Evolutionary conservation across 345 rosid species (phyloP).

Genomic region (Punica granatum): DNA sequence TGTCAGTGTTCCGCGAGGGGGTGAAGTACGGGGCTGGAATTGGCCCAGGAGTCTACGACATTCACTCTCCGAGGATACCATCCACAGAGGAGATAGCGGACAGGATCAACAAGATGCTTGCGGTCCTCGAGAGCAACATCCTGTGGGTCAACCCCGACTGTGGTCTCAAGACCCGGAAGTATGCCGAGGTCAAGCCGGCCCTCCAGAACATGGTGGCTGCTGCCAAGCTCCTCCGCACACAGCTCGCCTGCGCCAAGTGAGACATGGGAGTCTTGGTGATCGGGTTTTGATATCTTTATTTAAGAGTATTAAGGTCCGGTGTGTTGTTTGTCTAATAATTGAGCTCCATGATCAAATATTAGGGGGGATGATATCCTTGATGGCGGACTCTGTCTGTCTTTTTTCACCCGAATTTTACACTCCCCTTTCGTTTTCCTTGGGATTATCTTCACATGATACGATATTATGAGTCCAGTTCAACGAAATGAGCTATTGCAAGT

Average conservation of each 20-base stretch:
- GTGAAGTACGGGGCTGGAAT: slow-evolving; percentile 96
- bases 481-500: too few relatives aligned
- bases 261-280: background rate
- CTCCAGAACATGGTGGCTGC: slow-evolving; percentile 86
- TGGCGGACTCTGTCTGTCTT: too few relatives aligned
- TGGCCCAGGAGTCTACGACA: slow-evolving; percentile 94
- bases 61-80: slow-evolving; percentile 97
- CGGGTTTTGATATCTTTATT: background rate
- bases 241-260: slow-evolving; percentile 86
- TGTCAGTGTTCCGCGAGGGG: slow-evolving; percentile 96
- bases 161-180: slow-evolving; percentile 92
- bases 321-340: background rate
- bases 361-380: too few relatives aligned
- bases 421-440: too few relatives aligned
- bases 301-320: background rate
- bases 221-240: slow-evolving; percentile 79
- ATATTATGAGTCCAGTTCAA: too few relatives aligned
- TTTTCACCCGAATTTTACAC: too few relatives aligned
- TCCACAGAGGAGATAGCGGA: slow-evolving; percentile 88
- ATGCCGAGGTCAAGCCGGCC: slow-evolving; percentile 86
- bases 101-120: slow-evolving; percentile 93
- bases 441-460: too few relatives aligned
- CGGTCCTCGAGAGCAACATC: slow-evolving; percentile 77
- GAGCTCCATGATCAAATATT: too few relatives aligned
- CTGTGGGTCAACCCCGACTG: slow-evolving; percentile 99